phyloP scores from a whole-genome alignment of 768 basidiomycete species.

The Termitomyces sp. region DNA sequence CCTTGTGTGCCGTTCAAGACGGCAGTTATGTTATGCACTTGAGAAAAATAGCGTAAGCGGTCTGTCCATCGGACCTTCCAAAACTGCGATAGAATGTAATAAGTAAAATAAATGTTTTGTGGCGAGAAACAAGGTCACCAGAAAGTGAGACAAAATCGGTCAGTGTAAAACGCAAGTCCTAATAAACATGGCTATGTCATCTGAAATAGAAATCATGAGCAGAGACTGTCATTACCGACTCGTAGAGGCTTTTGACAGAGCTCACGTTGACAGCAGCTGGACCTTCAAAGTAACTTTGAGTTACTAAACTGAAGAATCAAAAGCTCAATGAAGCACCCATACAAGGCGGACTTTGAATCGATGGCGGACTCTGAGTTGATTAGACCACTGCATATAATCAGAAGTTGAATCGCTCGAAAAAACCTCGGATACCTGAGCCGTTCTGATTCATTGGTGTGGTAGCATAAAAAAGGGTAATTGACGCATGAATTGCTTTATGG shows the following conservation, averaged over 20 bases:
- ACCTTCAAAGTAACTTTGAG: neutral
- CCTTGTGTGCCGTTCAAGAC: neutral
- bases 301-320: no score
- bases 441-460: neutral
- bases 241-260: no score
- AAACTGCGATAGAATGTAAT: neutral
- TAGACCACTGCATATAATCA: neutral
- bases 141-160: neutral
- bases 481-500: neutral
- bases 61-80: neutral
- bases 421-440: neutral
- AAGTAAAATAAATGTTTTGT: neutral
- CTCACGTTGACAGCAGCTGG: neutral
- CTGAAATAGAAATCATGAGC: no score
- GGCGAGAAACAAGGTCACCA: no score
- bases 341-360: no score
- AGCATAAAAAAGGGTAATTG: neutral
- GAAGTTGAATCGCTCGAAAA: neutral
- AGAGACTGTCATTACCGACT: no score
- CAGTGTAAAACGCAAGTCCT: neutral
- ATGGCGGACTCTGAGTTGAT: neutral
- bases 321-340: neutral
- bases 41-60: neutral
- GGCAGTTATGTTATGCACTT: neutral
- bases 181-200: neutral